Evolutionary conservation across 306 rosid species (phyloP).

Genomic region (Canavalia gladiata): DNA sequence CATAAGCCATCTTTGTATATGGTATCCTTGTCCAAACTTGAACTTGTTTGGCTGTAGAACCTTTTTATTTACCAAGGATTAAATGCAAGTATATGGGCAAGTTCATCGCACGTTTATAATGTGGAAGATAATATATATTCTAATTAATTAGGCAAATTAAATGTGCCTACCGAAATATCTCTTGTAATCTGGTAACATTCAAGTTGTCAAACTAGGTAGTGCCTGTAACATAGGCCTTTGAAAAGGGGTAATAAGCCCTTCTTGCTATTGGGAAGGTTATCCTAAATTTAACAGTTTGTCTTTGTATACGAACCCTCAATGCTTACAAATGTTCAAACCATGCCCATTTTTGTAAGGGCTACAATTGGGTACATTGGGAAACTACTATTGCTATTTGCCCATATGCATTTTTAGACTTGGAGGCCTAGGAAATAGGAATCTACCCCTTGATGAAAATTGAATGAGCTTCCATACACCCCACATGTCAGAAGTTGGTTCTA

Average conservation of each 20-base stretch:
- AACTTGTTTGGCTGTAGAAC: slow-evolving; percentile 38
- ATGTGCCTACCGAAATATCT: not conserved
- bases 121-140: slow-evolving; percentile 24
- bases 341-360: slow-evolving; percentile 35
- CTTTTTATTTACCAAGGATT: slow-evolving; percentile 14
- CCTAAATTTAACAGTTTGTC: slow-evolving; percentile 6
- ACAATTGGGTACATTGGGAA: slow-evolving; percentile 29
- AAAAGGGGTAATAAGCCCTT: not conserved
- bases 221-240: not conserved
- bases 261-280: slow-evolving; percentile 8
- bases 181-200: not conserved
- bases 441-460: slow-evolving; percentile 36
- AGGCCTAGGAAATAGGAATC: slow-evolving; percentile 35
- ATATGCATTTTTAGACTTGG: slow-evolving; percentile 33
- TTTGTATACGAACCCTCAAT: not conserved
- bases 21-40: slow-evolving; percentile 12
- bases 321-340: slow-evolving; percentile 29
- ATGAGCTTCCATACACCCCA: slow-evolving; percentile 39
- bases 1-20: slow-evolving; percentile 22
- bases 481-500: slow-evolving; percentile 31
- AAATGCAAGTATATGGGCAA: slow-evolving; percentile 39
- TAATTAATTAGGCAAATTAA: slow-evolving; percentile 14
- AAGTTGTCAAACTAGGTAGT: slow-evolving; percentile 37
- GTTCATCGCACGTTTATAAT: slow-evolving; percentile 31
- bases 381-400: slow-evolving; percentile 26